Percentiles rank a stretch among this genome's conserved stretches.
These are phyloP conservation scores for Cucumis cinereus DNA, from an alignment of 306 rosid genomes.

Conservation along the genomic window DNA sequence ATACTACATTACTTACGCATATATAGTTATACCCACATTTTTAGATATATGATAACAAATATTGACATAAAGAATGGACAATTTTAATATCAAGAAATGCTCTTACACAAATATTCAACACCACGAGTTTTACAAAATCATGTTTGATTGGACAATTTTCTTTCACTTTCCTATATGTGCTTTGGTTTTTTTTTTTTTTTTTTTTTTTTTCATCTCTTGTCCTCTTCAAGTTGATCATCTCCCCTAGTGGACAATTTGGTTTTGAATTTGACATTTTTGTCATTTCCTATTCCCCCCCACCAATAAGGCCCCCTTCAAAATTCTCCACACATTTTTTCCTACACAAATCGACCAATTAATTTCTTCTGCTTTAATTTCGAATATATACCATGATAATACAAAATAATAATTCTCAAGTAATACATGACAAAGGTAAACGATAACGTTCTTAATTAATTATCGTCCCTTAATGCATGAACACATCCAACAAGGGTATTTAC, in stretches of 20 bases:
- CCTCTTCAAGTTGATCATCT: background rate
- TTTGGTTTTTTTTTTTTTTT: no score
- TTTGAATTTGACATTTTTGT: background rate
- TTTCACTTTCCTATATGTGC: background rate
- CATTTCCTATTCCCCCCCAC: background rate
- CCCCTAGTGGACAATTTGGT: background rate
- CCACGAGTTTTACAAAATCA: background rate
- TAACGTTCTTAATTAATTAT: background rate
- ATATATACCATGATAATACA: background rate
- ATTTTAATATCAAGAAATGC: no score
- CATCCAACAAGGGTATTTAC: background rate
- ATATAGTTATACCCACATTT: no score
- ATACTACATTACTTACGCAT: no score
- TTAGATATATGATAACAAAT: no score
- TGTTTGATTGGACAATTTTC: background rate
- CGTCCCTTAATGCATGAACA: background rate
- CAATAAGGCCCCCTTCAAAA: background rate
- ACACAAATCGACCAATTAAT: background rate
- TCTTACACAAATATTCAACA: no score
- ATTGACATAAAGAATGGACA: no score
- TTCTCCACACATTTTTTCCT: background rate
- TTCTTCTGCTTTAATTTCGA: background rate
- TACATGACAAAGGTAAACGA: background rate
- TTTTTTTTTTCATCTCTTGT: background rate
- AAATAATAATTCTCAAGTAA: background rate